phyloP scores from a whole-genome alignment of 2,329 filamentous ascomycete genomes.

The Cercospora janseana region DNA sequence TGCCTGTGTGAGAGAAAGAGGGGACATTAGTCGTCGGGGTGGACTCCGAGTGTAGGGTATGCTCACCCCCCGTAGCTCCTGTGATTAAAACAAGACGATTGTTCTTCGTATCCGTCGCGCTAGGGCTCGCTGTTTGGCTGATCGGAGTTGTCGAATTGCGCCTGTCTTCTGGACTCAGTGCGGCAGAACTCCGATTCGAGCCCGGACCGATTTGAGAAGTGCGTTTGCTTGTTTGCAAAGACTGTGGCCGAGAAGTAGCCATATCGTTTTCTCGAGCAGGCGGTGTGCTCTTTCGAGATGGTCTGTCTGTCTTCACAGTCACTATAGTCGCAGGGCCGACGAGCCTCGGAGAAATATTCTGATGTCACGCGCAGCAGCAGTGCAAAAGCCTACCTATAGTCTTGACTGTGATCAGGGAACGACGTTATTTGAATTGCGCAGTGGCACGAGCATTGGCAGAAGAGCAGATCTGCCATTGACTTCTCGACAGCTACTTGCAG shows the following conservation, averaged over 20 bases:
- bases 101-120: constrained; percentile 6
- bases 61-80: constrained; percentile 41
- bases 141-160: constrained; percentile 3
- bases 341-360: too few species aligned
- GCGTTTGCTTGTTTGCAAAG: not conserved
- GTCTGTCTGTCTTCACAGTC: too few species aligned
- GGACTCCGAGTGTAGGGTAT: not conserved
- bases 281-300: too few species aligned
- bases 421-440: too few species aligned
- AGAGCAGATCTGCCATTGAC: not conserved
- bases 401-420: too few species aligned
- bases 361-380: too few species aligned
- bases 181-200: constrained; percentile 15
- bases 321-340: too few species aligned
- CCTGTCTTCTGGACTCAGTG: constrained; percentile 5
- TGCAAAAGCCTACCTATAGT: too few species aligned
- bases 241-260: not conserved
- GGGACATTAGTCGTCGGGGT: not conserved
- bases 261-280: not conserved
- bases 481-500: not conserved
- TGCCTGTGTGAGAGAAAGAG: constrained; percentile 33
- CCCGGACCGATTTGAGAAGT: constrained; percentile 15
- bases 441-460: too few species aligned
- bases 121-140: constrained; percentile 1
- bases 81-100: constrained; percentile 39